A percentile compares a stretch with the other conserved stretches of the same genome.
These are phyloP conservation scores for Mariannaea elegans DNA, from an alignment of 2,329 filamentous ascomycete species.

Conservation along the genomic window DNA sequence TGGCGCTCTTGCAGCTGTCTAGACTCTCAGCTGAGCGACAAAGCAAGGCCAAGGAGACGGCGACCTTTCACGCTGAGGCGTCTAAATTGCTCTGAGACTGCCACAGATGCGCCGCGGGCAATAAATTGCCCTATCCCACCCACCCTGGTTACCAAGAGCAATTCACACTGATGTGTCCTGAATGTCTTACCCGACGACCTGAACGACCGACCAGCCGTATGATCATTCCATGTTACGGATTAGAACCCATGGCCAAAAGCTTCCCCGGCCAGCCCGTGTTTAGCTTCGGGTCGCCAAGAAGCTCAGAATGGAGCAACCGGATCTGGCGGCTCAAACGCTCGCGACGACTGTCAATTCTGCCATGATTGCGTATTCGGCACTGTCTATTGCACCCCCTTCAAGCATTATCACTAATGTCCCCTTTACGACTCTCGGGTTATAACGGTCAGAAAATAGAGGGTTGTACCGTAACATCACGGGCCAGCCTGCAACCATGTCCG, in stretches of 20 bases:
- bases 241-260: conserved; percentile 18
- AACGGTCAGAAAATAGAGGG: background rate
- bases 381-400: background rate
- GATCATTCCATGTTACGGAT: conserved; percentile 24
- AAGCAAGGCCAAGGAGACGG: background rate
- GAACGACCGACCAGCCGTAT: conserved; percentile 13
- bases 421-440: background rate
- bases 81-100: conserved; percentile 1
- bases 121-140: background rate
- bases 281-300: conserved; percentile 34
- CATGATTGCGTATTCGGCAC: conserved; percentile 3
- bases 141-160: background rate
- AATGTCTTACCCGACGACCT: background rate
- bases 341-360: conserved; percentile 13
- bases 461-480: no score
- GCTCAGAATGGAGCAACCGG: conserved; percentile 33
- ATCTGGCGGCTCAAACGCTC: conserved; percentile 37
- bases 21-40: conserved; percentile 10
- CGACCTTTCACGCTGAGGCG: background rate
- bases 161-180: background rate
- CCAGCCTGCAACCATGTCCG: background rate
- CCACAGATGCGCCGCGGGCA: background rate
- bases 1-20: conserved; percentile 15
- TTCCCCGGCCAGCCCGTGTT: conserved; percentile 35
- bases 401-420: background rate